A percentile compares a stretch with the other conserved stretches of the same genome.
Evolutionary conservation across 495 filamentous ascomycete genomes (phyloP).

Genomic region (Usnea hakonensis): DNA sequence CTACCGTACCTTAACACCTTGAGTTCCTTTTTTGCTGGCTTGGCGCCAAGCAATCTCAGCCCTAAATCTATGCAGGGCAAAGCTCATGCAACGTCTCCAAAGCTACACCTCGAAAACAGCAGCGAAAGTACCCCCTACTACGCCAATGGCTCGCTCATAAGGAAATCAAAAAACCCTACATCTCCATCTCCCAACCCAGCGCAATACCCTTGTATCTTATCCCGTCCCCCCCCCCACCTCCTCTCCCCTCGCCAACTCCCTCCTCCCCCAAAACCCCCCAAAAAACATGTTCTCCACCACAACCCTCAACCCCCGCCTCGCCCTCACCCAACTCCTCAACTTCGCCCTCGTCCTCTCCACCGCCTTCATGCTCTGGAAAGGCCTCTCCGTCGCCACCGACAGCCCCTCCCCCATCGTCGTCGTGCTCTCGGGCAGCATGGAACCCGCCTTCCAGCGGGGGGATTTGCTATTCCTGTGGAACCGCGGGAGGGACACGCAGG

Average conservation of each 20-base stretch:
- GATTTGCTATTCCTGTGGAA: constrained; percentile 96
- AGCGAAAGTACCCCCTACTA: neutral
- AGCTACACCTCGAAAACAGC: neutral
- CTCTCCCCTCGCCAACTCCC: neutral
- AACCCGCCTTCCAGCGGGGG: constrained; percentile 92
- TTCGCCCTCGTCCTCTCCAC: constrained; percentile 92
- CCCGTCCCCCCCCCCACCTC: neutral
- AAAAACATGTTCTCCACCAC: constrained; percentile 70
- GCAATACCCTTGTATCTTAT: neutral
- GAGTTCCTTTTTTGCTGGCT: neutral
- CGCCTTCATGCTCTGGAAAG: constrained; percentile 98
- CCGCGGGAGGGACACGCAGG: constrained; percentile 62
- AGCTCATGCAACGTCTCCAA: constrained; percentile 13
- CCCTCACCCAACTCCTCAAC: constrained; percentile 83
- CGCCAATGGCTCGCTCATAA: constrained; percentile 4
- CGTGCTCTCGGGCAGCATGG: constrained; percentile 91
- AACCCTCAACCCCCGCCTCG: constrained; percentile 69
- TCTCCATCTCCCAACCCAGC: neutral
- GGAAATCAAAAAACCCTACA: neutral
- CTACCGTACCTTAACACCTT: too few species aligned
- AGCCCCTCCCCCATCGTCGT: constrained; percentile 93
- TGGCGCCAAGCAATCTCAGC: constrained; percentile 9
- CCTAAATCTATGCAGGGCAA: neutral
- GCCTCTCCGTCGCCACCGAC: constrained; percentile 74
- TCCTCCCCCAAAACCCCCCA: too few species aligned